Evolutionary conservation across 106 monocot genomes (phyloP), one percentile per base, ranked within the genome.

Genomic region (Hemerocallis citrina): DNA sequence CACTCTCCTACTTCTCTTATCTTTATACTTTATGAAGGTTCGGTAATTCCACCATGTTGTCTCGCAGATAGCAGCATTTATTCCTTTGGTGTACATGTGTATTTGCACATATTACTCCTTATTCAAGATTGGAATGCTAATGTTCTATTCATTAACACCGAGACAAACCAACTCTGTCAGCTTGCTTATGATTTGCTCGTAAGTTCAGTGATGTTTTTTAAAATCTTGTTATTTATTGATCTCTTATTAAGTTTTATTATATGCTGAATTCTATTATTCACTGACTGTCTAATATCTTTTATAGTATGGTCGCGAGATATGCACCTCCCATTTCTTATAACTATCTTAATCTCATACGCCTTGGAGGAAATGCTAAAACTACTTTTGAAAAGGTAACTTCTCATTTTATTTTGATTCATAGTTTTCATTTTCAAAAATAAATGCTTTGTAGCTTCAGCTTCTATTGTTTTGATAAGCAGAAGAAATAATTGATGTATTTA

Each of bases 111-210:
- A 91, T 75, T 91, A 91, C 72, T 91, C 91, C 13, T 77, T 91
- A 45, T 86, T 91, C 69, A 82, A 91, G 71, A 80, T 91, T 75
- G 91, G 91, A 59, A 91, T 91, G 91, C 68, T 91, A 57, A 86
- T 83, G 86, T 86, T 91, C 51, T 91, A 91, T 72, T 86, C 86
- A 33, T 57, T 91, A 8, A 91, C 91, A 63, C 82, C 85, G 10
- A 79, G 80, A 66, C 91, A 91, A 34, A 91, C 91, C 28, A 91
- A 82, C 67, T 82, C 91, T 48, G 91, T 91, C 41, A 91, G 91
- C 67, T 71, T 91, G 68, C 91, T 91, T 29, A 85, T 85, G 82
- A 91, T 91, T 65, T 91, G 86, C 74, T 91, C 91, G 91, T 91
- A 91, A 83, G 86, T 83, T 73, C 11, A 11, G n/a, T n/a, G n/a